A percentile compares a stretch with the other conserved stretches of the same genome.
Conservation (phyloP, 352 stramenopile genomes). For the Globisporangium nagaii region DNA sequence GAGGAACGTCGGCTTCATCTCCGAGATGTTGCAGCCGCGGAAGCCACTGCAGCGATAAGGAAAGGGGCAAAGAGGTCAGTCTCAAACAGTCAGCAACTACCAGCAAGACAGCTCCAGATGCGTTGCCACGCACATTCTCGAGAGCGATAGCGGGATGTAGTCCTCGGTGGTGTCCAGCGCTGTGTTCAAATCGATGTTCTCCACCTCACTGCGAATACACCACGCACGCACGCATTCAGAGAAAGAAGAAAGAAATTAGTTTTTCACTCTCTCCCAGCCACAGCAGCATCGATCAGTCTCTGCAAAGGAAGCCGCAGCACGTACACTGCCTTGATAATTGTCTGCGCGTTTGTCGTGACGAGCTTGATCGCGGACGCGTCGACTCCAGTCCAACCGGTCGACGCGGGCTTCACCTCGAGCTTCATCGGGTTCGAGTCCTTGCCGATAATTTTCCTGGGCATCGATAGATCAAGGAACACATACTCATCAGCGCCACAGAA, state of each 20-base stretch:
- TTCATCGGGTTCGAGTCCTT: slow-evolving; percentile 19
- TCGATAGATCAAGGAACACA: too few relatives aligned
- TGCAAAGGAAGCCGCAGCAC: too few relatives aligned
- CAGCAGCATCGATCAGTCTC: too few relatives aligned
- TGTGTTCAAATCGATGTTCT: slow-evolving; percentile 35
- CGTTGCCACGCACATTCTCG: slow-evolving; percentile 36
- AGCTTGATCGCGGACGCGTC: slow-evolving; percentile 26
- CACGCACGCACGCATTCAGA: too few relatives aligned
- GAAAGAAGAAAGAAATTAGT: too few relatives aligned
- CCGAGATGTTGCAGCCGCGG: slow-evolving; percentile 36
- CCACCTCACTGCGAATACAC: slow-evolving; percentile 20
- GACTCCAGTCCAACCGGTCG: slow-evolving; percentile 30
- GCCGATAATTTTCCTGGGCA: slow-evolving; percentile 19
- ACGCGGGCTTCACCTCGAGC: slow-evolving; percentile 36
- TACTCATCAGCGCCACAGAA: neutral
- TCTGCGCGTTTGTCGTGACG: slow-evolving; percentile 30
- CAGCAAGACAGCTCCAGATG: neutral
- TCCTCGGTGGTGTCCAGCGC: slow-evolving; percentile 25
- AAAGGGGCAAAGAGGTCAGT: neutral
- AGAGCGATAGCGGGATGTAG: slow-evolving; percentile 37
- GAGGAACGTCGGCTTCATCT: slow-evolving; percentile 33
- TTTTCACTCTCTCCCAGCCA: too few relatives aligned
- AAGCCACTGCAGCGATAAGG: slow-evolving; percentile 14
- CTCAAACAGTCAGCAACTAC: neutral
- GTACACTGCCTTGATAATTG: slow-evolving; percentile 29